A percentile compares a stretch with the other conserved stretches of the same genome.
These are phyloP conservation scores for Boletellus ananas DNA, from an alignment of 768 basidiomycete genomes.

Conservation along the genomic window DNA sequence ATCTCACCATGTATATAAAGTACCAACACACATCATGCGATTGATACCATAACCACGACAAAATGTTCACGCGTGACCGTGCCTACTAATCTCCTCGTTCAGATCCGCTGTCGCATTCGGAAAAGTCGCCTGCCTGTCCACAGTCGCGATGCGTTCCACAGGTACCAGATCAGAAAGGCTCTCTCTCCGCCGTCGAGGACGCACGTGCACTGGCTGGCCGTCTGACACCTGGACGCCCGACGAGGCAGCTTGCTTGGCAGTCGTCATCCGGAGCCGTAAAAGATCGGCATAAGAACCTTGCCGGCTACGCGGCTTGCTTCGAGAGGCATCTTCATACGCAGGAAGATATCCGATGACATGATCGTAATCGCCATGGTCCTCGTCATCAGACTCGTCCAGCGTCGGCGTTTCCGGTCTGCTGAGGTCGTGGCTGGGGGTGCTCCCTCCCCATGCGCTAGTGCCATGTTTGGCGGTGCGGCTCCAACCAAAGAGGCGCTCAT, in stretches of 20 bases:
- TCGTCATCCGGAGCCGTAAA: conserved; percentile 54
- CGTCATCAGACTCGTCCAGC: conserved; percentile 79
- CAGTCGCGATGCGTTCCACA: conserved; percentile 57
- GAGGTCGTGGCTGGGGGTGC: conserved; percentile 49
- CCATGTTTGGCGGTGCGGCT: conserved; percentile 70
- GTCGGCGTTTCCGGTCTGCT: conserved; percentile 69
- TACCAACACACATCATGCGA: conserved; percentile 19
- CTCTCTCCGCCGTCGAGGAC: conserved; percentile 52
- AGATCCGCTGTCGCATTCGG: conserved; percentile 60
- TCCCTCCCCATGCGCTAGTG: conserved; percentile 84
- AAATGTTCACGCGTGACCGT: conserved; percentile 21
- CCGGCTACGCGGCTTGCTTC: conserved; percentile 52
- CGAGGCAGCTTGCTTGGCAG: conserved; percentile 13
- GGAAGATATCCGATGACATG: conserved; percentile 72
- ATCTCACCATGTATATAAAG: conserved; percentile 28
- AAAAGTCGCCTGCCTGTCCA: conserved; percentile 58
- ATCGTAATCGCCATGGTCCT: conserved; percentile 89
- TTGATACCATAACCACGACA: conserved; percentile 15
- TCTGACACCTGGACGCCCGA: conserved; percentile 25
- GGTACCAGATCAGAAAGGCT: conserved; percentile 64
- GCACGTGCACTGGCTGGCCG: conserved; percentile 43
- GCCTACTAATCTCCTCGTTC: conserved; percentile 57
- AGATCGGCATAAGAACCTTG: conserved; percentile 80
- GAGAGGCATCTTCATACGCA: conserved; percentile 41
- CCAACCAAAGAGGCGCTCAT: conserved; percentile 94